Conservation (phyloP, 2,329 filamentous ascomycete genomes). For the Lecanosticta acicola region DNA sequence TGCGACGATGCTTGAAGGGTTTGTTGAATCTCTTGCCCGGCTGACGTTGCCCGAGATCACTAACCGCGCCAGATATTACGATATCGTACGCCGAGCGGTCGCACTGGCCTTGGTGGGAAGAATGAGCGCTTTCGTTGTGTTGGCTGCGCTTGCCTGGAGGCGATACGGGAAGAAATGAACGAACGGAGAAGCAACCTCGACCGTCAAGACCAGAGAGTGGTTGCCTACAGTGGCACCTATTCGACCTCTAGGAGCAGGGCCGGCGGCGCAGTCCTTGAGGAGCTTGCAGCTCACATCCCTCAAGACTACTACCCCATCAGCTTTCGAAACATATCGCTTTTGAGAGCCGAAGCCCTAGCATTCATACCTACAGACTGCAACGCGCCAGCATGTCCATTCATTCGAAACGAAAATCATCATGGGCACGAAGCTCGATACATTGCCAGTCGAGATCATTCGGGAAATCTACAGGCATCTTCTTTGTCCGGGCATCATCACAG, state of each 20-base stretch:
- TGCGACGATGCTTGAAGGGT: constrained; percentile 46
- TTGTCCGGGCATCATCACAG: neutral
- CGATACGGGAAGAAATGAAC: constrained; percentile 7
- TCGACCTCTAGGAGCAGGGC: too few relatives aligned
- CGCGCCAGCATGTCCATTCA: too few relatives aligned
- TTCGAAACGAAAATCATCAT: neutral
- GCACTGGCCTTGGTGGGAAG: constrained; percentile 39
- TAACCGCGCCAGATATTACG: constrained; percentile 42
- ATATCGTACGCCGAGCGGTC: constrained; percentile 45
- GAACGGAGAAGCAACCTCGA: neutral
- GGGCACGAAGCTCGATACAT: neutral
- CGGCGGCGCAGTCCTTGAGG: too few relatives aligned
- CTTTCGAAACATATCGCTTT: too few relatives aligned
- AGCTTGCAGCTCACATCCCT: too few relatives aligned
- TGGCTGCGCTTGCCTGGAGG: constrained; percentile 17
- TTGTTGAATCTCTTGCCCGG: constrained; percentile 22
- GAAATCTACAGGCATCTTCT: neutral
- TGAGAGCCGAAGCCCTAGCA: too few relatives aligned
- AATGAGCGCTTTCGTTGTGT: constrained; percentile 13
- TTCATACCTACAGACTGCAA: too few relatives aligned
- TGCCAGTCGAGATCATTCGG: neutral
- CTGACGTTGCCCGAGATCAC: constrained; percentile 26
- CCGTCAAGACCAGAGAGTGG: neutral
- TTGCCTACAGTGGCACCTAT: too few relatives aligned
- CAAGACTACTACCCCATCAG: too few relatives aligned